Evolutionary conservation across 192 early-diverging fungal genomes (phyloP).

Genomic region (Allomyces macrogynus): DNA sequence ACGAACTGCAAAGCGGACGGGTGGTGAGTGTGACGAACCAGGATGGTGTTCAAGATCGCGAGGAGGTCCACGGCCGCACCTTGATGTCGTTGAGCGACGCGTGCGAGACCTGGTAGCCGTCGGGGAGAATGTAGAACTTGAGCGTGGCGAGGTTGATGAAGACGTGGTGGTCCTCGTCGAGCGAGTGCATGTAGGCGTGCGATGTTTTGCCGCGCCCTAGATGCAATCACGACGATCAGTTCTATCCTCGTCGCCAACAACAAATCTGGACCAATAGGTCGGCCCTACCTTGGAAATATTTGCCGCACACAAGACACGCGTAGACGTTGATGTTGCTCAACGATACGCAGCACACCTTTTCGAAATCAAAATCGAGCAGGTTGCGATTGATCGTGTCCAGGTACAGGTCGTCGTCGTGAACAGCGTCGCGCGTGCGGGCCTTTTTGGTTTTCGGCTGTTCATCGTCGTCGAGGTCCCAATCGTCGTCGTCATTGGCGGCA

Average conservation of each 20-base stretch:
- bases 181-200: conserved; percentile 88
- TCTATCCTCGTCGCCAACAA: background rate
- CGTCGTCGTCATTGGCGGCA: background rate
- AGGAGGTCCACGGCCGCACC: conserved; percentile 6
- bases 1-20: conserved; percentile 35
- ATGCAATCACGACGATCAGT: background rate
- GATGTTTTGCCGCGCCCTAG: conserved; percentile 66
- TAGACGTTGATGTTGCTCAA: conserved; percentile 86
- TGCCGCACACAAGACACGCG: conserved; percentile 88
- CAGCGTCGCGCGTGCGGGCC: background rate
- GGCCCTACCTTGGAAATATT: conserved; percentile 65
- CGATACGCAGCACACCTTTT: conserved; percentile 89
- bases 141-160: conserved; percentile 77
- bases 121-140: conserved; percentile 76
- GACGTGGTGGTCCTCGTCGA: conserved; percentile 88
- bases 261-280: background rate
- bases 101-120: conserved; percentile 75
- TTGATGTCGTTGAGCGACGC: conserved; percentile 81
- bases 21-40: background rate
- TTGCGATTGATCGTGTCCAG: conserved; percentile 69
- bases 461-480: background rate
- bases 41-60: background rate
- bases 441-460: background rate
- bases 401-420: conserved; percentile 26
- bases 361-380: conserved; percentile 94